Conservation (phyloP, 768 basidiomycete species). For the Plicaturopsis crispa region DNA sequence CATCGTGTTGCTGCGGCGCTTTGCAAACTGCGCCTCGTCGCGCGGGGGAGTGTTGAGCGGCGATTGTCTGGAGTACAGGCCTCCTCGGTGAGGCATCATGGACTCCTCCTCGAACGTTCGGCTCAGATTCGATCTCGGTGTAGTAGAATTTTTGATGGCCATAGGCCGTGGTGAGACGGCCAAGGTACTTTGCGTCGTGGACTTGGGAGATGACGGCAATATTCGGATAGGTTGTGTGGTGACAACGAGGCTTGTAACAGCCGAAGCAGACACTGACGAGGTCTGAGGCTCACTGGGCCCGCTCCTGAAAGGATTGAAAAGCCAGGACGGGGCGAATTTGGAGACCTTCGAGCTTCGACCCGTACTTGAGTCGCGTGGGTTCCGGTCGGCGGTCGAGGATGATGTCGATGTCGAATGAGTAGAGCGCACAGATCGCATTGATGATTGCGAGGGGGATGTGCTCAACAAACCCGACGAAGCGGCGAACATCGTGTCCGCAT, state of each 20-base stretch:
- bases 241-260: slow-evolving; percentile 16
- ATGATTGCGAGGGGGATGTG: slow-evolving; percentile 61
- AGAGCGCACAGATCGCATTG: slow-evolving; percentile 50
- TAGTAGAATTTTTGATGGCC: slow-evolving; percentile 21
- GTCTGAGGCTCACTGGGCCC: slow-evolving; percentile 58
- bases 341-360: slow-evolving; percentile 38
- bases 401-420: slow-evolving; percentile 36
- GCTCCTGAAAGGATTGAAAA: slow-evolving; percentile 69
- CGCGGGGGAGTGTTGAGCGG: slow-evolving; percentile 65
- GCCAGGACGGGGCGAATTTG: slow-evolving; percentile 69
- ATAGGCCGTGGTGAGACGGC: slow-evolving; percentile 30
- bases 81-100: slow-evolving; percentile 30
- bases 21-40: slow-evolving; percentile 46
- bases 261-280: slow-evolving; percentile 44
- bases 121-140: slow-evolving; percentile 38
- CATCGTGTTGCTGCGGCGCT: slow-evolving; percentile 47
- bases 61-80: slow-evolving; percentile 32
- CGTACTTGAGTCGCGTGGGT: slow-evolving; percentile 19
- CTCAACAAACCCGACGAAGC: slow-evolving; percentile 31
- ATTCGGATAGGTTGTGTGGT: slow-evolving; percentile 19
- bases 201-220: slow-evolving; percentile 18
- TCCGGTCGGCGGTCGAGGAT: slow-evolving; percentile 8
- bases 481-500: slow-evolving; percentile 10
- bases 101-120: slow-evolving; percentile 57
- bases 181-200: slow-evolving; percentile 15